Conservation (phyloP, 2,329 filamentous ascomycete genomes). For the Lasiodiplodia sp. region DNA sequence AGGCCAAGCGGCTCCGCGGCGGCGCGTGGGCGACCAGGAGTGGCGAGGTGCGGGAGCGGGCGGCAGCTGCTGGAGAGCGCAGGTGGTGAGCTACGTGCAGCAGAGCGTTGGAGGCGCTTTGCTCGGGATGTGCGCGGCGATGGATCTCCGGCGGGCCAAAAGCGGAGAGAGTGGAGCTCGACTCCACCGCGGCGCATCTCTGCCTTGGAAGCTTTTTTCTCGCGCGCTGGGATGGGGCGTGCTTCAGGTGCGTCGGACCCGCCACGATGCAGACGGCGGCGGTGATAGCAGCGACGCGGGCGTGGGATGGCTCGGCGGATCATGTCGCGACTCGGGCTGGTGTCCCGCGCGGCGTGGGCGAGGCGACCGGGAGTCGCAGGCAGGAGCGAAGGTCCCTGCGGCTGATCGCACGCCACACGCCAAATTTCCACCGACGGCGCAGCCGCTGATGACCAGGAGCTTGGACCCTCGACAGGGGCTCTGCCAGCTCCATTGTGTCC, state of each 20-base stretch:
- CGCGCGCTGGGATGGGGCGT: background rate
- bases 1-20: background rate
- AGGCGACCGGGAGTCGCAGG: slow-evolving; percentile 1
- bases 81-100: background rate
- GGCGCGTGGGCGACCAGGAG: background rate
- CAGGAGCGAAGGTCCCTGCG: slow-evolving; percentile 1
- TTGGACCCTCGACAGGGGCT: slow-evolving; percentile 22
- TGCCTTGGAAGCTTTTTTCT: slow-evolving; percentile 21
- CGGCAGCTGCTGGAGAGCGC: background rate
- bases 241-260: background rate
- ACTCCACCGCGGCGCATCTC: slow-evolving; percentile 16
- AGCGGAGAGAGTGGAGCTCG: slow-evolving; percentile 24
- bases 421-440: slow-evolving; percentile 18
- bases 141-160: slow-evolving; percentile 24
- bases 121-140: slow-evolving; percentile 23
- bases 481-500: background rate
- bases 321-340: slow-evolving; percentile 3
- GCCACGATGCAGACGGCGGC: slow-evolving; percentile 4
- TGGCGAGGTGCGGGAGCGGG: background rate
- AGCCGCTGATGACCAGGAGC: slow-evolving; percentile 24
- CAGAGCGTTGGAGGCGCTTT: slow-evolving; percentile 10
- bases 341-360: slow-evolving; percentile 13
- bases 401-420: slow-evolving; percentile 13
- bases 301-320: slow-evolving; percentile 15
- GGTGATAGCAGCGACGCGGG: background rate